These are phyloP conservation scores for Ramularia endophylla DNA, from an alignment of 2,329 filamentous ascomycete species.

Conservation along the genomic window DNA sequence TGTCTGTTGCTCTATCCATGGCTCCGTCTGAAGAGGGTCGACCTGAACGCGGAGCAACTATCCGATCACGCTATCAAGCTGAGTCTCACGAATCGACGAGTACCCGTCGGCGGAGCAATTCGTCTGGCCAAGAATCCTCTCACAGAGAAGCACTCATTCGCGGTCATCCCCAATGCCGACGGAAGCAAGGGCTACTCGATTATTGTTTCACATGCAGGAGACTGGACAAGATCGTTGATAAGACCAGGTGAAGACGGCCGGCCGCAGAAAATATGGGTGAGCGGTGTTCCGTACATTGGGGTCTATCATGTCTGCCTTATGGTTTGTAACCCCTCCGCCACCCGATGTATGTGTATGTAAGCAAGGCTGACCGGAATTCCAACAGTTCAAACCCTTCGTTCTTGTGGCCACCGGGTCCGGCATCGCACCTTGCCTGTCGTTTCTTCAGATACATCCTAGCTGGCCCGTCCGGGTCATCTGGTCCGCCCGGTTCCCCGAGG, in stretches of 20 bases:
- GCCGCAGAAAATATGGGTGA: constrained; percentile 59
- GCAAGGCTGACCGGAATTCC: too few relatives aligned
- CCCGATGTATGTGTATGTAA: too few relatives aligned
- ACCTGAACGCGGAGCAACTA: constrained; percentile 61
- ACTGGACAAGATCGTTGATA: constrained; percentile 64
- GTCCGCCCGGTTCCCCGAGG: constrained; percentile 56
- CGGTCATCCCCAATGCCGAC: constrained; percentile 59
- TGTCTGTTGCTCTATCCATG: constrained; percentile 65
- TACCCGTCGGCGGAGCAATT: constrained; percentile 10
- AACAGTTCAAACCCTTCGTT: constrained; percentile 54
- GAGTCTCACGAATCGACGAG: constrained; percentile 47
- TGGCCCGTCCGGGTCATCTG: constrained; percentile 59
- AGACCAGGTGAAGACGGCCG: constrained; percentile 38
- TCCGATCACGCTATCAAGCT: constrained; percentile 68
- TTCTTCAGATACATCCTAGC: constrained; percentile 47
- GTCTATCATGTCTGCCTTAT: constrained; percentile 62
- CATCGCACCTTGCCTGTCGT: constrained; percentile 62
- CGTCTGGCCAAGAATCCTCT: constrained; percentile 20
- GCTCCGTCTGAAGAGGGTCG: constrained; percentile 62
- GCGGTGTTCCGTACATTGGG: constrained; percentile 60
- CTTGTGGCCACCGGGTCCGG: constrained; percentile 68
- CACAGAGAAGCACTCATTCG: constrained; percentile 70
- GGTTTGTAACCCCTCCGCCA: too few relatives aligned
- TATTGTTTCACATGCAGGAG: constrained; percentile 65
- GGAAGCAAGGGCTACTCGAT: constrained; percentile 55